Conservation (phyloP, 2,329 filamentous ascomycete species). For the Periconia macrospinosa region DNA sequence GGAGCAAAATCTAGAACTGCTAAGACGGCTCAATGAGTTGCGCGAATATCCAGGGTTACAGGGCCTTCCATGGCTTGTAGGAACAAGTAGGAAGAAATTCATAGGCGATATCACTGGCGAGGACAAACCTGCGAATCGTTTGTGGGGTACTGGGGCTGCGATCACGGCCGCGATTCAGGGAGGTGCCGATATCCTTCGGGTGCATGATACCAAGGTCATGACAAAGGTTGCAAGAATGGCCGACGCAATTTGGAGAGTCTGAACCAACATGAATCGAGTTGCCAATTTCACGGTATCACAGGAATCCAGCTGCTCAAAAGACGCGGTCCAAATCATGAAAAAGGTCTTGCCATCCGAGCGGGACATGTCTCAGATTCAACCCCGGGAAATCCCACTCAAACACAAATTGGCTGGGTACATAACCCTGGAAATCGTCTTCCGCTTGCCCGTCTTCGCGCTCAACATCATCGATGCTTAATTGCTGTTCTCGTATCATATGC, state of each 20-base stretch:
- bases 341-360: slow-evolving; percentile 51
- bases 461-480: not conserved
- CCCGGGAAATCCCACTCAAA: slow-evolving; percentile 63
- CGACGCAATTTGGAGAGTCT: slow-evolving; percentile 81
- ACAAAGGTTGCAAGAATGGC: slow-evolving; percentile 79
- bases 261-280: too few relatives aligned
- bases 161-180: slow-evolving; percentile 83
- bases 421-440: slow-evolving; percentile 55
- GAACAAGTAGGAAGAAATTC: slow-evolving; percentile 86
- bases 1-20: slow-evolving; percentile 78
- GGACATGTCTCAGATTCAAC: slow-evolving; percentile 54
- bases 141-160: slow-evolving; percentile 85
- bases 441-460: slow-evolving; percentile 6
- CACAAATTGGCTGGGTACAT: slow-evolving; percentile 58
- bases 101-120: slow-evolving; percentile 82
- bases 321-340: slow-evolving; percentile 49
- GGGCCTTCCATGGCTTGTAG: slow-evolving; percentile 84
- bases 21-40: slow-evolving; percentile 68
- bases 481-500: slow-evolving; percentile 24
- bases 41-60: slow-evolving; percentile 53
- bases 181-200: slow-evolving; percentile 87
- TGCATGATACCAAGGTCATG: slow-evolving; percentile 92
- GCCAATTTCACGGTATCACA: too few relatives aligned
- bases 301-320: slow-evolving; percentile 17
- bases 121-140: slow-evolving; percentile 62